Percentiles rank a stretch among this genome's conserved stretches.
Conservation (phyloP, 768 basidiomycete genomes). For the Leucosporidium scottii region DNA sequence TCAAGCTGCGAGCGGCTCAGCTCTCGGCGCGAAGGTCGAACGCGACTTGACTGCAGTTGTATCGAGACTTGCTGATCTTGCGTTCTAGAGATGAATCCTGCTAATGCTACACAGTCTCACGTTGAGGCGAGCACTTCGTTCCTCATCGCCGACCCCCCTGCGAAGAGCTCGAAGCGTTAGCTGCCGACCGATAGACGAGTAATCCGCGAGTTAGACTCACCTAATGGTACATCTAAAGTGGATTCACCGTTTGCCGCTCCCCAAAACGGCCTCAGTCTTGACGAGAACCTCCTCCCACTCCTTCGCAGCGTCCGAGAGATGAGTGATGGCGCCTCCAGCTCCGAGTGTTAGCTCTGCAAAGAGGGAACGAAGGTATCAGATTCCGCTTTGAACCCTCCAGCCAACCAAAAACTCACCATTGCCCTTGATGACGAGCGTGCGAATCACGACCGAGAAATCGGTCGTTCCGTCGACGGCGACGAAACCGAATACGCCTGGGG, state of each 20-base stretch:
- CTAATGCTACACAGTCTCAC: neutral
- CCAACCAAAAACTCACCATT: conserved; percentile 14
- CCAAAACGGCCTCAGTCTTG: conserved; percentile 54
- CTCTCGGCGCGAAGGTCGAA: too few species aligned
- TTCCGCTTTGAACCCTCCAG: conserved; percentile 7
- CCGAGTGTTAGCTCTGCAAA: conserved; percentile 53
- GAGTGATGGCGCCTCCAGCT: conserved; percentile 95
- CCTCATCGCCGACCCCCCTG: neutral
- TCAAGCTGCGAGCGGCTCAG: too few species aligned
- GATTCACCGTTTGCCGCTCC: neutral
- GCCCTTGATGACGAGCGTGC: conserved; percentile 60
- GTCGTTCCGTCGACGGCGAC: conserved; percentile 80
- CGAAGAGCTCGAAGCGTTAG: neutral
- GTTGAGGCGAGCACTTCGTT: neutral
- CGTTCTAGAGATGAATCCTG: neutral
- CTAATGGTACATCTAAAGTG: neutral
- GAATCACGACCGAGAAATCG: conserved; percentile 90
- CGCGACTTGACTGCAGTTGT: too few species aligned
- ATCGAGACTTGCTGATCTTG: neutral
- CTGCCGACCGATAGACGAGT: neutral
- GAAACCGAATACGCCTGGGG: conserved; percentile 74
- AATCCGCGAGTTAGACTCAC: neutral
- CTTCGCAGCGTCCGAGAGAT: conserved; percentile 69
- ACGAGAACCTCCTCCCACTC: conserved; percentile 93
- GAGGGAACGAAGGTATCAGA: too few species aligned